Base-by-base conservation (phyloP, 2,329 filamentous ascomycete species). In the Volutella citrinella region DNA sequence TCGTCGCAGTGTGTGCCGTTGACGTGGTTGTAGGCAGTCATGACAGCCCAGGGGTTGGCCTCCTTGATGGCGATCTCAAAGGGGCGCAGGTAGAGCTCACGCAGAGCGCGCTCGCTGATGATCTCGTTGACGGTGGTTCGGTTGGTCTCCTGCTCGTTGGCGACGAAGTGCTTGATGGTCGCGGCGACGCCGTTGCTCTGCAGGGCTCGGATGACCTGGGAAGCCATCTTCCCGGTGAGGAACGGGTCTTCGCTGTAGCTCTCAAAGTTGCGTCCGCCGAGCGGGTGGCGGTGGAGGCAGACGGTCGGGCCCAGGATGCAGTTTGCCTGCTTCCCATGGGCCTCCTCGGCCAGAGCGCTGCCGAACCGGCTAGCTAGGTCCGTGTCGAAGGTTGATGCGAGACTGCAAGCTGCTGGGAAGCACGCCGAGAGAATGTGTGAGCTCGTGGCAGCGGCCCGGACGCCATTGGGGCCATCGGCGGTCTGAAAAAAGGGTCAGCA, bases 271-370 rank as follows among this genome's bases (percentile, higher is more conserved):
- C 69, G 63, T 5, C 69, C 69, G 7, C 69, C 68, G 0, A 72
- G 57, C 0, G 69, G 69, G 10, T 64, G 65, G 6, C 69, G 61
- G 24, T 71, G 67, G 22, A 71, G 70, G 45, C 64, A 72, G 22
- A 73, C 65, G 0, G 70, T 75, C 1, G 85, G 85, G 3, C 82
- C 85, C 9, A 90, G 69, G 46, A 84, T 76, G 12, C 86, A 74
- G 48, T 87, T 81, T 8, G 83, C 74, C 31, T 81, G 82, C 61
- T 90, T 90, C 32, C 48, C 52, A 11, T 51, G 46, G 2, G 56
- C 49, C 27, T 65, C 81, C 16, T 76, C 68, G n/a, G 72, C 80
- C 36, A 84, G 69, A 13, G 78, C 61, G 11, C 66, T 60, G 10
- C 80, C 80, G 14, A 80, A 68, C 31, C 72, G 59, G 28, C 72